These are phyloP conservation scores for Talaromyces sp. DNA, from an alignment of 2,329 filamentous ascomycete species.

Conservation along the genomic window DNA sequence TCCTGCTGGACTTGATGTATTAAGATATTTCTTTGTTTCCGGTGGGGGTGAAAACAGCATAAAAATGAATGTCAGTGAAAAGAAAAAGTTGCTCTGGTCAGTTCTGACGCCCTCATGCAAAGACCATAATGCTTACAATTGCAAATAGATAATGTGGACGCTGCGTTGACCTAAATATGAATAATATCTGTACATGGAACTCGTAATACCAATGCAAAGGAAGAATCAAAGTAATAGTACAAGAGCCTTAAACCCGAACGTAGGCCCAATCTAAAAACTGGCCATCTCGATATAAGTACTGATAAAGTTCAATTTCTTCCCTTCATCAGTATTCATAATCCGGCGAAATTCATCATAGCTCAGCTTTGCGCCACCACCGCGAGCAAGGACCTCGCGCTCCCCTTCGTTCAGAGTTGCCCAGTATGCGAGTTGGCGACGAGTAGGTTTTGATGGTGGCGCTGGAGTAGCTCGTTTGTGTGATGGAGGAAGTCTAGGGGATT, in stretches of 20 bases:
- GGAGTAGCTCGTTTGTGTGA: slow-evolving; percentile 19
- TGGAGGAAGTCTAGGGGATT: slow-evolving; percentile 20
- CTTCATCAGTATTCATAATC: slow-evolving; percentile 67
- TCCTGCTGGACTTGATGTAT: too few relatives aligned
- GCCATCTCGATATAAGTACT: slow-evolving; percentile 85
- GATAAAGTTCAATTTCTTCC: slow-evolving; percentile 71
- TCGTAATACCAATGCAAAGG: neutral
- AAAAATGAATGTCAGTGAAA: too few relatives aligned
- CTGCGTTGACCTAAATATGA: neutral
- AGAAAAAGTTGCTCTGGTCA: neutral
- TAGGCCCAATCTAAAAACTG: slow-evolving; percentile 46
- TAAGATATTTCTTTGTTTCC: too few relatives aligned
- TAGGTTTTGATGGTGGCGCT: slow-evolving; percentile 24
- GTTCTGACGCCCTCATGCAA: neutral
- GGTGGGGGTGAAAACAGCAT: too few relatives aligned
- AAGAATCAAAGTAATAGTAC: neutral
- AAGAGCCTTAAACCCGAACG: neutral
- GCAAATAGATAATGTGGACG: neutral
- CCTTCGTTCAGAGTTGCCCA: slow-evolving; percentile 57
- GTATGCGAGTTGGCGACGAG: slow-evolving; percentile 40
- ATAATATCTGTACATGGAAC: neutral
- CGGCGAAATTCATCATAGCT: slow-evolving; percentile 75
- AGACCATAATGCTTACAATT: neutral
- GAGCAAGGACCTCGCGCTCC: slow-evolving; percentile 66
- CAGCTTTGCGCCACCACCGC: slow-evolving; percentile 71